Evolutionary conservation across 1,284 basidiomycete genomes (phyloP), one percentile per base, ranked within the genome.

Genomic region (Ceratobasidium sp.): DNA sequence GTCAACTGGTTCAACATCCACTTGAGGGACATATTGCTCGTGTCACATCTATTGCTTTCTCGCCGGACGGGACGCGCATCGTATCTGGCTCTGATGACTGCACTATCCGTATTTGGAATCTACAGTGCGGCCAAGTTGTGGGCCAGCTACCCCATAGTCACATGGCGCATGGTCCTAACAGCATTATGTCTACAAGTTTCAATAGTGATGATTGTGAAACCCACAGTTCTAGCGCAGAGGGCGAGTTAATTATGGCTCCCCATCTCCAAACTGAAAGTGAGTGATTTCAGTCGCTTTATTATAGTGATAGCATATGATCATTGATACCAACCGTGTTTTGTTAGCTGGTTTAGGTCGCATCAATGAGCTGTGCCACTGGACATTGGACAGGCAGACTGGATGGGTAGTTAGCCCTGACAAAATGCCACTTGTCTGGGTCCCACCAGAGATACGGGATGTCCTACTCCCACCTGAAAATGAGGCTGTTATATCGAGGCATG

Each of bases 151-250:
- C 42, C 15, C 6, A 42, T 10, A 17, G 61, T 23, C 61, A 64
- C 31, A 64, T 13, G n/a, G 4, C 20, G 37, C 17, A 7, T 17
- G 3, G 61, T 66, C 45, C 1, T 1, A 1, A 66, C 45, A 7
- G 58, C 66, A 0, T 61, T 61, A 17, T 76, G 33, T 76, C 74
- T 31, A 20, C 74, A 28, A 47, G 65, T 33, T n/a, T n/a, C n/a
- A n/a, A n/a, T n/a, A n/a, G n/a, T n/a, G n/a, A n/a, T n/a, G n/a
- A n/a, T n/a, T n/a, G n/a, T n/a, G n/a, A n/a, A n/a, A n/a, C n/a
- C n/a, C n/a, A n/a, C n/a, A n/a, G n/a, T n/a, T n/a, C n/a, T n/a
- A n/a, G n/a, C n/a, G n/a, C n/a, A n/a, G n/a, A n/a, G n/a, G n/a
- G n/a, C n/a, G n/a, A n/a, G n/a, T n/a, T n/a, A n/a, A n/a, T n/a